Conservation (phyloP, 306 rosid species). For the Prunus padus region DNA sequence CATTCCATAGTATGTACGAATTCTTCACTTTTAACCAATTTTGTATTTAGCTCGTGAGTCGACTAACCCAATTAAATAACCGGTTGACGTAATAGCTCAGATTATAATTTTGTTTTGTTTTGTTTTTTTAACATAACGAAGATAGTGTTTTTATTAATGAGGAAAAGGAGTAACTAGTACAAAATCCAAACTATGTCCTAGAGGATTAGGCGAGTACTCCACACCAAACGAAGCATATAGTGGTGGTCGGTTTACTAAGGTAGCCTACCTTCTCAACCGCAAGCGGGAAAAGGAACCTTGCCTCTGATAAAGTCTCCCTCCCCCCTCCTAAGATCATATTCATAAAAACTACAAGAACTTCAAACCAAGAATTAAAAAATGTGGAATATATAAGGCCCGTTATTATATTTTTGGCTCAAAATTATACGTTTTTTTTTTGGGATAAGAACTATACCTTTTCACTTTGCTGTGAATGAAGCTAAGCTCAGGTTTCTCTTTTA, state of each 20-base stretch:
- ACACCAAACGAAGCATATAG: too few species aligned
- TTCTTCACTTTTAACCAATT: neutral
- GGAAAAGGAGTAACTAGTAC: too few species aligned
- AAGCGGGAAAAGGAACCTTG: fast-evolving
- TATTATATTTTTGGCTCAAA: neutral
- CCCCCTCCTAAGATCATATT: too few species aligned
- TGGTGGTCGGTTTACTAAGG: fast-evolving
- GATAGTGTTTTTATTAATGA: too few species aligned
- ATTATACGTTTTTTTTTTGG: neutral
- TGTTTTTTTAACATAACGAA: neutral
- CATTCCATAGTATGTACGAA: neutral
- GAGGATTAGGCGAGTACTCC: fast-evolving
- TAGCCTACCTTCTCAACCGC: too few species aligned
- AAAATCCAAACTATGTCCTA: too few species aligned
- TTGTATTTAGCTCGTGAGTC: neutral
- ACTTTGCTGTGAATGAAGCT: neutral
- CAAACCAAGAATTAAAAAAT: neutral
- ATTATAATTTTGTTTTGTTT: neutral
- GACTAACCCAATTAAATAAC: neutral
- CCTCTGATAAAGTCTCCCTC: too few species aligned
- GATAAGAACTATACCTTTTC: neutral
- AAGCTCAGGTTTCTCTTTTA: too few species aligned
- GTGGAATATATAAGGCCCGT: neutral
- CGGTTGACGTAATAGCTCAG: neutral
- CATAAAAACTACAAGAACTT: too few species aligned